Evolutionary conservation across 2,329 filamentous ascomycete genomes (phyloP), one percentile per base, ranked within the genome.

Genomic region (Paecilomyces sp.): DNA sequence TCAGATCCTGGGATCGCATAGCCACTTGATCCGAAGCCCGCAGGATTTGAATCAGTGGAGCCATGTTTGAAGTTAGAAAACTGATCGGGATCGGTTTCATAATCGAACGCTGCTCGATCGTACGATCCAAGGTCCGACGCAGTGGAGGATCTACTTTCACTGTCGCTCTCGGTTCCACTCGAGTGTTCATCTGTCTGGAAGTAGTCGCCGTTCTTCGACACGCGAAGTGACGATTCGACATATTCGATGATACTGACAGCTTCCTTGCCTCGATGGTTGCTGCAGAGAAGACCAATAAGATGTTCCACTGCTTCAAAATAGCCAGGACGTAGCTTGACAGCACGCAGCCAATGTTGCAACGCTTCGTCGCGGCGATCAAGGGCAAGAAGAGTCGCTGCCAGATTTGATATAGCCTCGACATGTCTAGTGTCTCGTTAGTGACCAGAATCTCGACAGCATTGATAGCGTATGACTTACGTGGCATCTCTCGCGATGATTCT

Each of bases 291-390:
- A 1, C 92, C 91, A 31, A 97, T 90, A 1, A 99, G 83, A 77
- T 97, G 92, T 72, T 99, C 94, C 2, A 94, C 91, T 7, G 94
- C 92, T 76, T 99, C 94, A 60, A 99, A 89, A 75, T 96, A 95
- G 70, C 87, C 89, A 0, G 94, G 94, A 8, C 90, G 87, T 60
- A 90, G 79, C 69, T 87, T 89, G 28, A 97, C 86, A n/a, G 92
- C 92, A 62, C 84, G 85, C 64, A 88, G 80, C 94, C 94, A 99
- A 69, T 92, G 84, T 60, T 86, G 83, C 70, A 96, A 88, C 6
- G 94, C 94, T 69, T 97, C 93, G 55, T 88, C 83, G 60, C 88
- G 88, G 61, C 89, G 87, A 62, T 91, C 87, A 9, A 97, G 82
- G 60, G 92, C 92, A 65, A 96, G 87, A 25, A 96, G 79, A 1